Evolutionary conservation across 768 basidiomycete genomes (phyloP), one percentile per base, ranked within the genome.

Genomic region (Strobilomyces confusus): DNA sequence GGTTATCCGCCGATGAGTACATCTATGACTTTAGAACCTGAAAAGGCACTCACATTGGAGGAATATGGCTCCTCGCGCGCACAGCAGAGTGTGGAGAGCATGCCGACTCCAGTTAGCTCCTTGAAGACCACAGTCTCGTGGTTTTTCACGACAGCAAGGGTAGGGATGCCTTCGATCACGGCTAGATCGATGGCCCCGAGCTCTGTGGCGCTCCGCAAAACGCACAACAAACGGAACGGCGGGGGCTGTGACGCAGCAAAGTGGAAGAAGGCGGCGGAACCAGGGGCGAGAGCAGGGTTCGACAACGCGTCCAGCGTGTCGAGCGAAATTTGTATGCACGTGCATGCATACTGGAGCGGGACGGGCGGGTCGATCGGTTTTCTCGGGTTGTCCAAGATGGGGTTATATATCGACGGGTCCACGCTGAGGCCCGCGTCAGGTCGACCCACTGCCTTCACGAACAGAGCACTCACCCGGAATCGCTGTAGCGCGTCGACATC

Each of bases 291-390:
- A 9, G 70, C 59, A 22, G 77, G 78, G 54, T 80, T 72, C 8
- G 74, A 68, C 34, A 81, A 59, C 3, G 61, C 54, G 36, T 83
- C 81, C 14, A 84, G 69, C 13, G 65, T 44, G 29, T 71, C 66
- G 32, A 83, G 66, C 9, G 75, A 68, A 17, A 77, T 63, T 17
- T 70, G 62, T 63, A 79, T 56, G 45, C 73, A 75, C n/a, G 73
- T 58, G 41, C 77, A 74, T 17, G 79, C 73, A 40, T 81, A 77
- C 45, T 71, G 62, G 43, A 82, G 63, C 11, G 74, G 73, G 14
- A 71, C 62, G 0, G 73, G 73, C 2, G 76, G 66, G 48, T 81
- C 80, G 41, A 81, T 72, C 9, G 68, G 66, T 56, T 57, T 64
- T 45, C 68, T 61, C 11, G 70, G 68, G 19, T 70, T 70, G 22